Conservation (phyloP, 2,329 filamentous ascomycete species). For the Scedosporium minutisporum region DNA sequence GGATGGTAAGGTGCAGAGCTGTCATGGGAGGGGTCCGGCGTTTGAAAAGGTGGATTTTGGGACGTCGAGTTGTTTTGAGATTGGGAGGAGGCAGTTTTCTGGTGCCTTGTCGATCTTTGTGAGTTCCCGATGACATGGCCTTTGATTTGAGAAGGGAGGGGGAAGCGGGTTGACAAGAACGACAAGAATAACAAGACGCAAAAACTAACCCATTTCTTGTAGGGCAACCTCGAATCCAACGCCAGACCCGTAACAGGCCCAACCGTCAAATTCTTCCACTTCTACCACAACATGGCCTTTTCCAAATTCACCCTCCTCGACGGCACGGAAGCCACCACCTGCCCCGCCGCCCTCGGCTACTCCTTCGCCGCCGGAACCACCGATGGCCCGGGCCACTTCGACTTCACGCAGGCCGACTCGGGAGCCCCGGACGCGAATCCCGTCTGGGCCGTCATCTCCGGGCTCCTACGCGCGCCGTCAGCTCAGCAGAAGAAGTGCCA, state of each 20-base stretch:
- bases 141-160: too few species aligned
- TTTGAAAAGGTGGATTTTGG: conserved; percentile 60
- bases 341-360: conserved; percentile 77
- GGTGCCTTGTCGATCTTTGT: conserved; percentile 35
- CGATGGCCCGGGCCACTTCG: conserved; percentile 78
- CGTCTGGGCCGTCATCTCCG: conserved; percentile 67
- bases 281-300: conserved; percentile 67
- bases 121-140: not conserved
- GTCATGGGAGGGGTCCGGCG: conserved; percentile 60
- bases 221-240: conserved; percentile 38
- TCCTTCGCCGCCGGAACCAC: conserved; percentile 85
- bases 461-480: conserved; percentile 59
- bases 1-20: conserved; percentile 54
- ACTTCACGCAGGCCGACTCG: conserved; percentile 78
- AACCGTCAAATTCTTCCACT: conserved; percentile 68
- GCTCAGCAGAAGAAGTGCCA: conserved; percentile 66
- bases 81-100: conserved; percentile 56
- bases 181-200: not conserved
- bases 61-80: conserved; percentile 66
- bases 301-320: conserved; percentile 66
- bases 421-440: conserved; percentile 61
- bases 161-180: not conserved
- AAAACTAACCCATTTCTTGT: conserved; percentile 16
- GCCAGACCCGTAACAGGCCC: conserved; percentile 48
- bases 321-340: conserved; percentile 61